Evolutionary conservation across 768 basidiomycete genomes (phyloP), one percentile per base, ranked within the genome.

Genomic region (Auricularia sp.): DNA sequence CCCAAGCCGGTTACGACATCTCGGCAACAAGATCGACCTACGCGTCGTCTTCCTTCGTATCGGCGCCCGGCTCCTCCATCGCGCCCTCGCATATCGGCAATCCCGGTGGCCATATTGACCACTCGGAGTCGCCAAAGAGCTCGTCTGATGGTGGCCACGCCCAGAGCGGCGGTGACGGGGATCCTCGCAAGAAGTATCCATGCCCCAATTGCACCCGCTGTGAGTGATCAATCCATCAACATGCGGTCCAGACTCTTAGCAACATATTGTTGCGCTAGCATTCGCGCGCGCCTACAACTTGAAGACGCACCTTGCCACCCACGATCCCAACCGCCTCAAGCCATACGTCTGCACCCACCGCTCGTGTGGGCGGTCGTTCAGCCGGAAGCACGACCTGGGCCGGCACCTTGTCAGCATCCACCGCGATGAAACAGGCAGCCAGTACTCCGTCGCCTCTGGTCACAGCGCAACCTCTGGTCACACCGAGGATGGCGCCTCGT

Each of bases 281-380:
- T 98, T 98, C 69, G 94, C 93, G 11, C 81, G 94, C 34, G 93
- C 93, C 2, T 97, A 91, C 76, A 98, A 98, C 71, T 77, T 98
- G 65, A 98, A 98, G 79, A 95, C 94, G 0, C 94, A 97, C 74
- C 87, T 91, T 83, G 88, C 89, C 33, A 98, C 94, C 3, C 94
- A 98, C 75, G 92, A 96, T 73, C 94, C 95, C 29, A 87, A 91
- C 74, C 83, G 94, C 66, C 77, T 87, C 61, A 98, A 96, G 78
- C 92, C 93, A 4, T 89, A 92, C 72, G 82, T 87, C 56, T 98
- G 94, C 74, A 89, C 88, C 53, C 91, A 96, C 75, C 79, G 83
- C 53, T 83, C 86, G 2, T 98, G 94, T 67, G 88, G 87, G 39
- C 87, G 94, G 63, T 91, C 91, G 21, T 98, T 98, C 76, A 93